A percentile compares a stretch with the other conserved stretches of the same genome.
Conservation (phyloP, 2,329 filamentous ascomycete genomes). For the Pestalotiopsis sp. region DNA sequence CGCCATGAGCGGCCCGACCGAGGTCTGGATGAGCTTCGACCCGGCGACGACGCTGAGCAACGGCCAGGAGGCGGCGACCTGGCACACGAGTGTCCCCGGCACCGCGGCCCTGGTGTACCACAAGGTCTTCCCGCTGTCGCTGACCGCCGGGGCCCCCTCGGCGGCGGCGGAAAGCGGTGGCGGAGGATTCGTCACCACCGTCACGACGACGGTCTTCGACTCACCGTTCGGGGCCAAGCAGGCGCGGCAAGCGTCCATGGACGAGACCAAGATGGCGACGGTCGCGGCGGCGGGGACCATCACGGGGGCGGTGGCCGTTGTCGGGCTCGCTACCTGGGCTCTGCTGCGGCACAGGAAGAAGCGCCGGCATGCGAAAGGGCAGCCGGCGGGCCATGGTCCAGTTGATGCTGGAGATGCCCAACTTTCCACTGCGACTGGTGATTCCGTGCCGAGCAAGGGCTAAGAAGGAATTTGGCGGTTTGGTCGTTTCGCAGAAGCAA, state of each 20-base stretch:
- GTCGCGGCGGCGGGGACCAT: neutral
- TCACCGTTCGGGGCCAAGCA: neutral
- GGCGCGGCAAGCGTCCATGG: neutral
- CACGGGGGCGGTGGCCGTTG: neutral
- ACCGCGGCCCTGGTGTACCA: slow-evolving; percentile 6
- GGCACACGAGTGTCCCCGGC: neutral
- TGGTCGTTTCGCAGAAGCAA: too few relatives aligned
- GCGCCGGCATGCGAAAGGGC: neutral
- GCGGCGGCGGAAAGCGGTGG: neutral
- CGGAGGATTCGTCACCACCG: neutral
- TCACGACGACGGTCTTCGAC: neutral
- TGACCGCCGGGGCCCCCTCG: neutral
- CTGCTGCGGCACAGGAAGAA: neutral
- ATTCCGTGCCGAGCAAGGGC: too few relatives aligned
- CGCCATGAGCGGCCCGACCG: neutral
- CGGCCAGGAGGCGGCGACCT: neutral
- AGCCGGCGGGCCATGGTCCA: too few relatives aligned
- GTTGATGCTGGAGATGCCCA: too few relatives aligned
- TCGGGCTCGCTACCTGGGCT: neutral
- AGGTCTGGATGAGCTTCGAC: slow-evolving; percentile 10
- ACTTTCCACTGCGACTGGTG: too few relatives aligned
- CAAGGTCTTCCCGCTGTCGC: slow-evolving; percentile 9
- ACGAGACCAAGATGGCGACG: neutral
- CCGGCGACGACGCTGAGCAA: neutral
- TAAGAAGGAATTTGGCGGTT: too few relatives aligned